Base-by-base conservation (phyloP, 805 yeast species). In the Saccharomycopsis sp. region DNA sequence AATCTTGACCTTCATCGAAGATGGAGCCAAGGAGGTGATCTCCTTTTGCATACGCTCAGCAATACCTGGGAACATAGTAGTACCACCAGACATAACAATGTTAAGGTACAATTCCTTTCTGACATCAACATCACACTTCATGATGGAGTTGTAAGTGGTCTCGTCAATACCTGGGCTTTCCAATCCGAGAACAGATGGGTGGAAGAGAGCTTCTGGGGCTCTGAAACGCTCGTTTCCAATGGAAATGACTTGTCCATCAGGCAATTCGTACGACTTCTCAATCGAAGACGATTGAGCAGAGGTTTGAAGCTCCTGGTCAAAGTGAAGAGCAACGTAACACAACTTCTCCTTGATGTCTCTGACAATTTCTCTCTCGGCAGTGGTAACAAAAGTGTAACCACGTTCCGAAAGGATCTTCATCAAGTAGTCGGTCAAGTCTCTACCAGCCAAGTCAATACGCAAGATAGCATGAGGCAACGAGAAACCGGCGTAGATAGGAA, bases 1-100 rank as follows among this genome's bases (percentile, higher is more conserved):
- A 75, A 94, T 92, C 88, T 94, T 94, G 74, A 94, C 97, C 91
- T 94, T 94, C 97, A 94, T 94, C 64, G 97, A 90, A 69, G 97
- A 89, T 79, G 98, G 98, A 75, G 99, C 99, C 82, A 94, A 86
- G 70, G 97, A 97, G 70, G 97, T 90, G 73, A 94, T 91, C 83
- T 94, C 99, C 89, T 93, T 93, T 85, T 93, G 98, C 97, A 94
- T 90, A 85, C 99, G 93, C 85, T 94, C 98, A 78, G 97, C 97
- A 78, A 94, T 92, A 83, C 99, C 99, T 80, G 97, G 97, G 97
- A 91, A 94, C 98, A 94, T 91, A 70, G 99, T 94, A 72, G 98
- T 92, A 88, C 99, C 99, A 85, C 99, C 99, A 69, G 98, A 92
- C 94, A 94, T 87, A 75, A 94, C 99, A 73, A 94, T 94, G 87